Conservation (phyloP, 2,329 filamentous ascomycete genomes). For the Madurella mycetomatis region DNA sequence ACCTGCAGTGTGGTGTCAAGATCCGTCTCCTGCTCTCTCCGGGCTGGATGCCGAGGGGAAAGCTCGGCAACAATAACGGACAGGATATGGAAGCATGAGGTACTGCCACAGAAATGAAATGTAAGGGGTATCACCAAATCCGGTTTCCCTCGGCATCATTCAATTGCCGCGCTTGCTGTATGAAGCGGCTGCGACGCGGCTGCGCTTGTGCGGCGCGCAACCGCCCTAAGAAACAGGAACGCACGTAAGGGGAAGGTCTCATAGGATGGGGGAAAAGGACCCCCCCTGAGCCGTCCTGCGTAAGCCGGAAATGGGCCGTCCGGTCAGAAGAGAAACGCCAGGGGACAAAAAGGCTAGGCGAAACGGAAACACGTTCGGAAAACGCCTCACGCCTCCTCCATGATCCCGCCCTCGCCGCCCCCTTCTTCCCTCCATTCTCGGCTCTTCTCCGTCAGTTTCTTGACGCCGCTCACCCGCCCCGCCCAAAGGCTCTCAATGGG, state of each 20-base stretch:
- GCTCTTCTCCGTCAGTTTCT: conserved; percentile 73
- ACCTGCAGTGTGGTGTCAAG: too few relatives aligned
- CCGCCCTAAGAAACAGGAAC: not conserved
- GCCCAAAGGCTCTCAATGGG: conserved; percentile 89
- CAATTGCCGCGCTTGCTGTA: too few relatives aligned
- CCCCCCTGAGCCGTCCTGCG: not conserved
- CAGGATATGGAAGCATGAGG: too few relatives aligned
- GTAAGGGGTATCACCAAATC: too few relatives aligned
- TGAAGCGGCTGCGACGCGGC: not conserved
- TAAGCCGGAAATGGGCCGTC: not conserved
- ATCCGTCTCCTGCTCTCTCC: too few relatives aligned
- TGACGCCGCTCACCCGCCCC: conserved; percentile 73
- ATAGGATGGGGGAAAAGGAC: not conserved
- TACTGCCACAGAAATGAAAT: too few relatives aligned
- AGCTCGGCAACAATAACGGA: too few relatives aligned
- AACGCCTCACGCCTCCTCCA: conserved; percentile 50
- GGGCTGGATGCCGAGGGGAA: too few relatives aligned
- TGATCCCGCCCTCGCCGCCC: conserved; percentile 64
- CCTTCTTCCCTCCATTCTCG: conserved; percentile 88
- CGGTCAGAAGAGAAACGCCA: not conserved
- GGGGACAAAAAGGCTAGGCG: not conserved
- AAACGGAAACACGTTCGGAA: not conserved
- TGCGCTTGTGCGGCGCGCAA: not conserved
- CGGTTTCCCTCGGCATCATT: too few relatives aligned
- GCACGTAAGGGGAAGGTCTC: not conserved